These are phyloP conservation scores for Aspergillus brasiliensis DNA, from an alignment of 2,329 filamentous ascomycete species.

Conservation along the genomic window DNA sequence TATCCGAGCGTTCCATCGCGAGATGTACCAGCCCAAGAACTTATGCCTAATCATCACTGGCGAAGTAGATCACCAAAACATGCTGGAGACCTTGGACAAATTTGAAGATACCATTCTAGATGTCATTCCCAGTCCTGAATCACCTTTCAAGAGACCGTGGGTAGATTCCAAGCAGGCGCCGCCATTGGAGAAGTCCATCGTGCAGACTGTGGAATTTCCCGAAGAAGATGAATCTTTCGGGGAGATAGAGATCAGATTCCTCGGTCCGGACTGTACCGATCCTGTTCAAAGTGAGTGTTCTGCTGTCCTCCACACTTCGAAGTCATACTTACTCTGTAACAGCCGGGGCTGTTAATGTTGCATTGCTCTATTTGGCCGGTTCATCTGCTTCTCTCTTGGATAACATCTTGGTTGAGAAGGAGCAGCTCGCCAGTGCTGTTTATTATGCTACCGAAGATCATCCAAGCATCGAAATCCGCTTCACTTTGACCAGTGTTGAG, in stretches of 20 bases:
- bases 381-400: slow-evolving; percentile 92
- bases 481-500: slow-evolving; percentile 82
- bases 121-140: slow-evolving; percentile 73
- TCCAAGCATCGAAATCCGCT: slow-evolving; percentile 80
- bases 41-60: slow-evolving; percentile 89
- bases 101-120: slow-evolving; percentile 87
- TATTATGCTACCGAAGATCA: slow-evolving; percentile 77
- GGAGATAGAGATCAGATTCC: slow-evolving; percentile 81
- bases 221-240: slow-evolving; percentile 95
- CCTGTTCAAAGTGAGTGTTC: slow-evolving; percentile 55
- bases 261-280: slow-evolving; percentile 81
- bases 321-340: slow-evolving; percentile 22
- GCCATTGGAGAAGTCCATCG: slow-evolving; percentile 67
- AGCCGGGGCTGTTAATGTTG: slow-evolving; percentile 73
- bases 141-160: slow-evolving; percentile 86
- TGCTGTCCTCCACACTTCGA: slow-evolving; percentile 1
- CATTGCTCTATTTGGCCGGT: slow-evolving; percentile 84
- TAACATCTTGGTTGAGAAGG: slow-evolving; percentile 88
- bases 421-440: slow-evolving; percentile 86
- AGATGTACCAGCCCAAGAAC: slow-evolving; percentile 98
- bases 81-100: slow-evolving; percentile 77
- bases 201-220: slow-evolving; percentile 85
- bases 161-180: slow-evolving; percentile 81
- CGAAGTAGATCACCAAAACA: slow-evolving; percentile 78
- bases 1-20: slow-evolving; percentile 90